Evolutionary conservation across 164 flowering plant genomes (phyloP), one percentile per base, ranked within the genome.

Genomic region (Litsea cubeba): DNA sequence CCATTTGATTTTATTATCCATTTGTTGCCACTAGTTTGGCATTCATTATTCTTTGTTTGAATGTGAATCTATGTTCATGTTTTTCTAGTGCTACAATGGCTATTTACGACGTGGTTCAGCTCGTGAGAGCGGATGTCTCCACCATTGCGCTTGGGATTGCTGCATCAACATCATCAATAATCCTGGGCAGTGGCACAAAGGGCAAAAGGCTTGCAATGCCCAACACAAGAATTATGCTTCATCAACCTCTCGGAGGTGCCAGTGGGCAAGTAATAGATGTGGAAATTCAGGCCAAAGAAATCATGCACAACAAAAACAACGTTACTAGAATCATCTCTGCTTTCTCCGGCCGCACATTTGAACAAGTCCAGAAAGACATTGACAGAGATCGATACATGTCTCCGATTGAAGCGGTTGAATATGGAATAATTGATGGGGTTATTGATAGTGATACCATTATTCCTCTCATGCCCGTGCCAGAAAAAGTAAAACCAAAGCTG

Each of bases 141-240:
- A 95, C 99, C 1, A 68, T 95, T 79, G 97, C 93, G 22, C 84
- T 95, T n/a, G 99, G 99, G 70, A 87, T 91, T 69, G 78, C 95
- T n/a, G 97, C 97, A 72, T 91, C 97, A 74, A 91, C 97, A 30
- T 92, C 99, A 65, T 86, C 99, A 12, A 80, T 95, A 68, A 86
- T 95, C 72, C 96, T 95, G 69, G 97, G 91, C 62, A 95, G 93
- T 76, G 99, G 99, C n/a, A 85, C 97, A 50, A 93, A 91, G 76
- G 99, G 99, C 69, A 95, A 91, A 81, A 97, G 99, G 24, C 77
- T 91, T 69, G 97, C 98, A 15, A 93, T 95, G 98, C 98, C 98
- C 54, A 95, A 93, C 75, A 81, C 98, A 35, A 75, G 98, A 49
- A 91, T 95, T 50, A 95, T 95, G 98, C 72, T 93, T 63, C 97